Evolutionary conservation across 768 basidiomycete genomes (phyloP).

Genomic region (Auricularia heimuer): DNA sequence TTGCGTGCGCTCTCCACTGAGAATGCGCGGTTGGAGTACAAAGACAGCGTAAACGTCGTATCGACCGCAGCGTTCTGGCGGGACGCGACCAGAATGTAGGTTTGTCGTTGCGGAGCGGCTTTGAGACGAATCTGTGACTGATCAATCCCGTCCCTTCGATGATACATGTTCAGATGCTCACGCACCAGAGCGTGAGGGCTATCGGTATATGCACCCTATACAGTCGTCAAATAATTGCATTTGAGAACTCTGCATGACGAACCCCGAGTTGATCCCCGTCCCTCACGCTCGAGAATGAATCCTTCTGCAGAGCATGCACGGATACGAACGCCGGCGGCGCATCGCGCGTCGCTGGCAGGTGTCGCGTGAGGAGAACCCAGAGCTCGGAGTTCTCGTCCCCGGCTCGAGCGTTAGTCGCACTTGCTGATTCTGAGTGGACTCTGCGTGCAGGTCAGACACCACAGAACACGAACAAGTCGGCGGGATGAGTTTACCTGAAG

Average conservation of each 20-base stretch:
- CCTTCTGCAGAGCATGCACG: slow-evolving; percentile 26
- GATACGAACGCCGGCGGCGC: slow-evolving; percentile 57
- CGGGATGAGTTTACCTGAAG: background rate
- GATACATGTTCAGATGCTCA: no score
- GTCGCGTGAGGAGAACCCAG: slow-evolving; percentile 76
- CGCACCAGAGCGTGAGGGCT: slow-evolving; percentile 36
- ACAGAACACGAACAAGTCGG: background rate
- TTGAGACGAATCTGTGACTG: background rate
- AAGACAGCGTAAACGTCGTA: slow-evolving; percentile 58
- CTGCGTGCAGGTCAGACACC: background rate
- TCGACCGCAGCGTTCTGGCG: slow-evolving; percentile 57
- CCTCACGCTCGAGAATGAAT: background rate
- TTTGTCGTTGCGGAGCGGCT: background rate
- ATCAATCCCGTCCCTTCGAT: no score
- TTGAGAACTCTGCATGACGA: background rate
- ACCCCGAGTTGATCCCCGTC: background rate
- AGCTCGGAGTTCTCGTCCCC: slow-evolving; percentile 36
- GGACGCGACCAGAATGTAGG: slow-evolving; percentile 37
- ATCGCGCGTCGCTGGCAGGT: slow-evolving; percentile 50
- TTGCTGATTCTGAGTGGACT: background rate
- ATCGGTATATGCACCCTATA: slow-evolving; percentile 32
- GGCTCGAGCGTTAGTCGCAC: background rate
- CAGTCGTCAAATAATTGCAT: background rate
- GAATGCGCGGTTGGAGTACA: slow-evolving; percentile 35
- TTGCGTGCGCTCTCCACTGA: slow-evolving; percentile 13